These are phyloP conservation scores for Trypanosoma mega DNA, from an alignment of 208 protist species.

Conservation along the genomic window DNA sequence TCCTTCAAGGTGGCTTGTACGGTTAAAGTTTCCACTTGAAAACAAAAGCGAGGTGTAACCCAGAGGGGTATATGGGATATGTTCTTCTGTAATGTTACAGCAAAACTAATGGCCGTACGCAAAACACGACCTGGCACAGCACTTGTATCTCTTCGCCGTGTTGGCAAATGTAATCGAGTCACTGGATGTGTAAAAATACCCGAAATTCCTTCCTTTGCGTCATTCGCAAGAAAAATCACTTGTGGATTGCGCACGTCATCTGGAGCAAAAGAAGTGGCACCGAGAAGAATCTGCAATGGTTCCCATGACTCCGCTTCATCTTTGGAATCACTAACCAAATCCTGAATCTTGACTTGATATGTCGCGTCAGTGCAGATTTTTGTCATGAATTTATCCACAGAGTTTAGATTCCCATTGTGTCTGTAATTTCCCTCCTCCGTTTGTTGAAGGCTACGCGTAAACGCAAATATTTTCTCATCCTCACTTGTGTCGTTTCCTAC, in stretches of 20 bases:
- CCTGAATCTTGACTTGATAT: constrained; percentile 39
- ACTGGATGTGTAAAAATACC: constrained; percentile 28
- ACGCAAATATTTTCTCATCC: constrained; percentile 27
- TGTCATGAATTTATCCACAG: background rate
- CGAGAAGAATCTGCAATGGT: constrained; percentile 55
- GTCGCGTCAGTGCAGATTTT: constrained; percentile 21
- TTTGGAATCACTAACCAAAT: constrained; percentile 43
- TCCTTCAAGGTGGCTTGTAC: constrained; percentile 10
- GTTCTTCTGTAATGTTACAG: constrained; percentile 13
- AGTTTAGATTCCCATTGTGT: no score
- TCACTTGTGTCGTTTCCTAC: constrained; percentile 7
- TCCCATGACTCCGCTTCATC: constrained; percentile 33
- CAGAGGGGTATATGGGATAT: constrained; percentile 7
- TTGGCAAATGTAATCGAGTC: constrained; percentile 66
- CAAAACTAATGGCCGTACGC: constrained; percentile 65
- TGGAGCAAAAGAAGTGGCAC: constrained; percentile 47
- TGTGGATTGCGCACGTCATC: constrained; percentile 36
- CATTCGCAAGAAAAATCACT: constrained; percentile 8
- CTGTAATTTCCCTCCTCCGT: no score
- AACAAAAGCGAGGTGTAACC: constrained; percentile 66
- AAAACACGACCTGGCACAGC: constrained; percentile 36
- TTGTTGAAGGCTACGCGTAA: no score
- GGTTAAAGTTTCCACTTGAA: constrained; percentile 32
- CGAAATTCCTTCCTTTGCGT: constrained; percentile 13
- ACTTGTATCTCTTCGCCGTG: constrained; percentile 36